Base-by-base conservation (phyloP, 306 rosid species). In the Dryas alaskensis region DNA sequence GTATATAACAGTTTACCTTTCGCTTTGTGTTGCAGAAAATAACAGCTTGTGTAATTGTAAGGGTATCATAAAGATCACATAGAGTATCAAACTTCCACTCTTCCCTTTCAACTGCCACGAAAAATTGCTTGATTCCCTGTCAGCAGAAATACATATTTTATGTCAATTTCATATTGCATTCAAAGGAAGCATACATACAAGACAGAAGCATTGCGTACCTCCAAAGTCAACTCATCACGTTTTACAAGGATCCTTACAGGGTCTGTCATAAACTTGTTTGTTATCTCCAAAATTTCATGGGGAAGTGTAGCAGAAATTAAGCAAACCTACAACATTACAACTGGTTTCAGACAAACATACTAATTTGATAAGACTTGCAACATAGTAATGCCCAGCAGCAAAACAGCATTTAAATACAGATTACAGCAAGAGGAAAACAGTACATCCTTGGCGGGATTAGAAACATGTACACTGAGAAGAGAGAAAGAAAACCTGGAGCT, bases 241-340 rank as follows among this genome's bases (percentile, higher is more conserved):
- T 95, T 95, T 67, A 95, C 99, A 73, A 95, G 99, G 81, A 95
- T 95, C 81, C 96, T 85, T 57, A 95, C 90, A 70, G 99, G 98
- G 71, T 95, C 99, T n/a, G 99, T 88, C 99, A 95, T 95, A 73
- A 95, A 95, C 79, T 95, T 95, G 60, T 86, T 86, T 72, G 99
- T 95, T 40, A 95, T 95, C 88, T 95, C 99, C 89, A 95, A 80
- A 73, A 95, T 95, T 83, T 95, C 99, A 86, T 95, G 98, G 47
- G 99, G 99, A 76, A 95, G 99, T 47, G 99, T 95, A 60, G 99
- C 99, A 78, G 98, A 94, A 83, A 94, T 94, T 86, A 94, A 85
- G 86, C 64, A 75, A 81, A 95, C 99, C 99, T 95, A 81, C 79
- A 77, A 22, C 22, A 22, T 40, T 45, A 52, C 69, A 82, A 76